Conservation (phyloP, 2,329 filamentous ascomycete species). For the Cladorrhinum sp. region DNA sequence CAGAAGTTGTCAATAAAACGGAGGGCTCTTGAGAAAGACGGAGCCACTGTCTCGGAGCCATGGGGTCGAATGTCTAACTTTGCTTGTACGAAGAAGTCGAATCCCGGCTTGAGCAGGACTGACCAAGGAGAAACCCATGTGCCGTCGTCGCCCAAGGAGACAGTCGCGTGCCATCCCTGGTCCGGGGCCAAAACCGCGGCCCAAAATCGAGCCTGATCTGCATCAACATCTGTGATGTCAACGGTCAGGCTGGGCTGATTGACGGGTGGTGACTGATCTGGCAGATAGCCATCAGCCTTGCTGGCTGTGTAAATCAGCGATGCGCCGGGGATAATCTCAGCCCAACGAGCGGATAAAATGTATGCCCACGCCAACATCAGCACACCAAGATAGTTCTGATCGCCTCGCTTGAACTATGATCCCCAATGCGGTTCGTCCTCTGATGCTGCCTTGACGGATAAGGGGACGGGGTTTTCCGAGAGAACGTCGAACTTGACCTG, state of each 20-base stretch:
- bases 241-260: neutral
- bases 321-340: constrained; percentile 9
- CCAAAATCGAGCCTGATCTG: constrained; percentile 16
- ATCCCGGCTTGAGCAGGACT: constrained; percentile 6
- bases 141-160: neutral
- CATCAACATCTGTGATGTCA: constrained; percentile 5
- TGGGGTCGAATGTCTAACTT: too few relatives aligned
- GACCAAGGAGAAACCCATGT: constrained; percentile 24
- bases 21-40: too few relatives aligned
- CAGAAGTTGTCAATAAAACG: too few relatives aligned
- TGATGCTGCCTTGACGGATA: too few relatives aligned
- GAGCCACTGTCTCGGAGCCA: too few relatives aligned
- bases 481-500: too few relatives aligned
- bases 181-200: constrained; percentile 15
- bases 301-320: neutral
- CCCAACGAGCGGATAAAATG: constrained; percentile 18
- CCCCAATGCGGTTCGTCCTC: too few relatives aligned
- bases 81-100: too few relatives aligned
- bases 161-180: constrained; percentile 21
- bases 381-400: constrained; percentile 15
- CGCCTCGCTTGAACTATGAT: constrained; percentile 11
- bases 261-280: neutral
- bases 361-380: constrained; percentile 21
- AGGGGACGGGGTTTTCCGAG: too few relatives aligned
- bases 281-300: neutral